Evolutionary conservation across 2,329 filamentous ascomycete genomes (phyloP).

Genomic region (Paracoccidioides brasiliensis): DNA sequence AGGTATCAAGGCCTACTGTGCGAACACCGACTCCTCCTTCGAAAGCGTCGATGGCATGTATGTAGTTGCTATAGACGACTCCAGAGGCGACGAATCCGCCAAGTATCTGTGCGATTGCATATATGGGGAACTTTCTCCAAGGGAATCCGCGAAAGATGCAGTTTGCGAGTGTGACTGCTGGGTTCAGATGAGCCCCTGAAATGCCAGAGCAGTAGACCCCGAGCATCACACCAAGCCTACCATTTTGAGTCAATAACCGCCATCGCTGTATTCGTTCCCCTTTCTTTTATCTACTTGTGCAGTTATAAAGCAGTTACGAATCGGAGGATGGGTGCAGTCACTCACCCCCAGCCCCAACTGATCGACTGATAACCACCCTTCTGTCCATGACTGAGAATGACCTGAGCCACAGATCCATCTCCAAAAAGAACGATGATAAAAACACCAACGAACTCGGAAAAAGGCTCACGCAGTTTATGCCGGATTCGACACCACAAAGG

Average conservation of each 20-base stretch:
- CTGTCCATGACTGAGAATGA: slow-evolving; percentile 41
- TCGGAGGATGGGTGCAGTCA: background rate
- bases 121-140: slow-evolving; percentile 57
- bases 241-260: background rate
- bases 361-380: slow-evolving; percentile 41
- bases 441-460: slow-evolving; percentile 56
- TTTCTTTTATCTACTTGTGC: background rate
- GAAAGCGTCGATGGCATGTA: slow-evolving; percentile 49
- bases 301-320: slow-evolving; percentile 3
- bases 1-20: slow-evolving; percentile 46
- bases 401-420: slow-evolving; percentile 58
- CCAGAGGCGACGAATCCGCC: slow-evolving; percentile 52
- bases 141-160: slow-evolving; percentile 56
- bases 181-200: slow-evolving; percentile 55
- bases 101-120: slow-evolving; percentile 51
- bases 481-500: slow-evolving; percentile 44
- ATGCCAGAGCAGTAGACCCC: slow-evolving; percentile 49
- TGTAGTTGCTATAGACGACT: slow-evolving; percentile 51
- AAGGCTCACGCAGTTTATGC: slow-evolving; percentile 41
- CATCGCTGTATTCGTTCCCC: background rate
- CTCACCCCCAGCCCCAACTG: slow-evolving; percentile 38
- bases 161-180: slow-evolving; percentile 57
- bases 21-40: slow-evolving; percentile 47
- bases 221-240: slow-evolving; percentile 53
- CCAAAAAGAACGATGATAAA: slow-evolving; percentile 58